Base-by-base conservation (phyloP, 2,329 filamentous ascomycete species). In the Fusarium subglutinans region DNA sequence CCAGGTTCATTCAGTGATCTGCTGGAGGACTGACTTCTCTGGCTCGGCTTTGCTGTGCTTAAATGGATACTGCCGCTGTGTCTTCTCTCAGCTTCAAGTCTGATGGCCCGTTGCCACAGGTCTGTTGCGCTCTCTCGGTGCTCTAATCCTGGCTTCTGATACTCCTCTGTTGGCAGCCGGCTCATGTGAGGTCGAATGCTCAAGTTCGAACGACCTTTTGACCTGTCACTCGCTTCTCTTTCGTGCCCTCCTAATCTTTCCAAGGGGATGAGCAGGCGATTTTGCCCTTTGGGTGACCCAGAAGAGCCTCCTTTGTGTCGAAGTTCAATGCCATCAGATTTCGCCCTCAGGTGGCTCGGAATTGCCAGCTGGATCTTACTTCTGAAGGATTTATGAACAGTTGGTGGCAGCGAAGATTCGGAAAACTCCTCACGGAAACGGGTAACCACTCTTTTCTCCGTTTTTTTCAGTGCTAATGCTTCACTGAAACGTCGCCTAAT, bases 341-440 rank as follows among this genome's bases (percentile, higher is more conserved):
- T 70, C 18, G 53, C 38, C 75, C 74, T 78, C 73, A 78, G 77
- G 66, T 73, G 79, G 45, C 74, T 81, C 4, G 81, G 80, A 11
- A 84, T 73, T 8, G 78, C 77, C 4, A 83, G 70, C 56, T 83
- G 80, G 1, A 87, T 69, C 41, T 79, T 84, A 10, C 80, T 76
- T 41, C 84, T 75, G 37, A 86, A 70, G 18, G 83, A 83, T 15
- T 67, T 74, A 53, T 76, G 66, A 30, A 30, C 20, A 9, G 58
- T 28, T 14, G 35, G 56, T 18, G 58, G 79, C 12, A 65, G 65
- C 13, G 45, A 26, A 12, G 44, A 30, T 10, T 50, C 41, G 9
- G 61, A 51, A 56, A 86, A 82, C 10, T 85, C 80, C 66, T 87
- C 85, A 15, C 75, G 80, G 72, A 87, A 87, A 26, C 80, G 84